Base-by-base conservation (phyloP, 768 basidiomycete species). In the Suillus discolor region DNA sequence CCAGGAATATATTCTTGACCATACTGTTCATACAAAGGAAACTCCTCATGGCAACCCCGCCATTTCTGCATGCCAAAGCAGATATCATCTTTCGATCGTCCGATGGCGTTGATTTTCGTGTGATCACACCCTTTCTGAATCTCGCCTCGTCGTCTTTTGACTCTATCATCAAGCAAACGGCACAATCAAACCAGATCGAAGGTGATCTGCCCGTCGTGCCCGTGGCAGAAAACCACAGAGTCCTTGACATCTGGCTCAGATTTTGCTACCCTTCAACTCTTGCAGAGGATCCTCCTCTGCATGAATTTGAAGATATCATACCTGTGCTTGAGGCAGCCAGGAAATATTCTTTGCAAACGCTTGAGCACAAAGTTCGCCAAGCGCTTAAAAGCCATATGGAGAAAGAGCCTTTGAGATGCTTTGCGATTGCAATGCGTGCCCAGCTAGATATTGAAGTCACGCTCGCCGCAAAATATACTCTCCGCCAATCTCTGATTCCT, bases 1-100 rank as follows among this genome's bases (percentile, higher is more conserved):
- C 5, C 57, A 59, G 25, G 28, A 59, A 41, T 9, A 59, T 18
- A 2, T 20, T 28, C 13, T 23, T 41, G 16, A 59, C 38, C 6
- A 12, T 53, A 13, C 16, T 53, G 4, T 53, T 28, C 9, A 34
- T 31, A 9, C 16, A 54, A 54, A 28, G 28, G 53, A 31, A 18
- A 18, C 25, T 15, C 5, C 53, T 54, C 28, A 54, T 54, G 53
- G n/a, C 20, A 18, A 16, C 74, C 80, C 28, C 65, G 62, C 67
- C 69, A n/a, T 77, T 81, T 73, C 65, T 79, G 61, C 71, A 74
- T 47, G 67, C 64, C 28, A 71, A 75, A 36, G 79, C 76, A 4
- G 79, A 81, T 65, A 67, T 80, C 47, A 72, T 80, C 38, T 67
- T 82, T 20, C 72, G 74, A n/a, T 81, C 79, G 2, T 62, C 69